Percentiles rank a stretch among this genome's conserved stretches.
These are phyloP conservation scores for Aspergillus nanangensis DNA, from an alignment of 495 filamentous ascomycete genomes.

Conservation along the genomic window DNA sequence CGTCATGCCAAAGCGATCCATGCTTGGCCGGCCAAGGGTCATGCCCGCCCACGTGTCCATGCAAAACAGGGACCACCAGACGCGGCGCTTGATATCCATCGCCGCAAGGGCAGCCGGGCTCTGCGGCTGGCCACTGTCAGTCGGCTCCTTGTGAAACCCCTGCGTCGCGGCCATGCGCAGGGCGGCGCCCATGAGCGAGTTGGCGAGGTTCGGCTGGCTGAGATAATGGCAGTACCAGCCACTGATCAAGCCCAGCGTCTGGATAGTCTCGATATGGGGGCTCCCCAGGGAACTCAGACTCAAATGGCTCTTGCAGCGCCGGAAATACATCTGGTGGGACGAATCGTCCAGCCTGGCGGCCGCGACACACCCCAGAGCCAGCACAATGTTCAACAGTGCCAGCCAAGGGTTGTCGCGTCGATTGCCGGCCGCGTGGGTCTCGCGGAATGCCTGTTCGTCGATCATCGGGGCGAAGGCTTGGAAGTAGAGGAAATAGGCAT, in stretches of 20 bases:
- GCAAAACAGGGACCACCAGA: conserved; percentile 76
- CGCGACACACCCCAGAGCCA: conserved; percentile 64
- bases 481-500: conserved; percentile 66
- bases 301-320: conserved; percentile 60
- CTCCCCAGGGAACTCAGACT: conserved; percentile 1
- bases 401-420: conserved; percentile 62
- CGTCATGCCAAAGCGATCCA: conserved; percentile 65
- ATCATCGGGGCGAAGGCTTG: conserved; percentile 67
- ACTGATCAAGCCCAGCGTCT: conserved; percentile 61
- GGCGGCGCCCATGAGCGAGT: conserved; percentile 10
- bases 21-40: conserved; percentile 67
- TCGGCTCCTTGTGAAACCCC: conserved; percentile 67
- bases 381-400: conserved; percentile 67
- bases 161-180: conserved; percentile 23
- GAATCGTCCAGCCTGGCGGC: conserved; percentile 49
- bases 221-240: conserved; percentile 72
- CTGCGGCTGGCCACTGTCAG: conserved; percentile 28
- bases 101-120: neutral
- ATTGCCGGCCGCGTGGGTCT: conserved; percentile 42
- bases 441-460: conserved; percentile 63
- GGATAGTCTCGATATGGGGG: conserved; percentile 57
- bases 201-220: conserved; percentile 67
- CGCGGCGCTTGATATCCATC: conserved; percentile 41
- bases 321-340: conserved; percentile 67
- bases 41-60: conserved; percentile 72